Evolutionary conservation across 2,329 filamentous ascomycete genomes (phyloP).

Genomic region (Claviceps monticola): DNA sequence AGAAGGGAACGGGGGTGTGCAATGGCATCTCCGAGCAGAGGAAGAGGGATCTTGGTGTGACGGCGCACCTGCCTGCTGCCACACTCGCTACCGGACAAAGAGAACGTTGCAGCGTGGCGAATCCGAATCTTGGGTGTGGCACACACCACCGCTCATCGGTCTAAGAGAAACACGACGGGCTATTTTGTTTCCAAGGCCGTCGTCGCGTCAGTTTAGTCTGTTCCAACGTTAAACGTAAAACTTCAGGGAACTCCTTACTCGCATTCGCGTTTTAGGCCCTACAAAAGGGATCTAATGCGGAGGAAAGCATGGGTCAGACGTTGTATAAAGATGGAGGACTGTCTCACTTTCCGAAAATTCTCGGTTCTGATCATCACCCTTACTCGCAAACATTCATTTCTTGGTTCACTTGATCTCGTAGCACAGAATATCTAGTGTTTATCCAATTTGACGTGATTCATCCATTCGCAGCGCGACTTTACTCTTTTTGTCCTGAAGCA

Average conservation of each 20-base stretch:
- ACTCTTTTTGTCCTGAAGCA: not conserved
- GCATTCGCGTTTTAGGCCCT: not conserved
- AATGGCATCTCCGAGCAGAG: not conserved
- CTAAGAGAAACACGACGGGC: not conserved
- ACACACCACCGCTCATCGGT: not conserved
- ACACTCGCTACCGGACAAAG: not conserved
- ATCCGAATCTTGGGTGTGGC: not conserved
- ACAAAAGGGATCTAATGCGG: not conserved
- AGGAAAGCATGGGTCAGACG: not conserved
- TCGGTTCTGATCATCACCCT: not conserved
- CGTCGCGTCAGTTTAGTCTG: not conserved
- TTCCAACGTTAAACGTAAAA: not conserved
- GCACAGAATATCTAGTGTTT: not conserved
- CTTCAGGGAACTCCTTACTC: not conserved
- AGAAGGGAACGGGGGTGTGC: not conserved
- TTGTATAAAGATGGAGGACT: conserved; percentile 1
- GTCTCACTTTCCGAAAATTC: not conserved
- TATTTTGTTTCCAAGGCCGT: not conserved
- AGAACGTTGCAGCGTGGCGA: conserved; percentile 3
- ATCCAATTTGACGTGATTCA: not conserved
- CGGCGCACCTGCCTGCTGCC: not conserved
- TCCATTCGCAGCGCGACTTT: not conserved
- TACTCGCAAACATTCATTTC: not conserved
- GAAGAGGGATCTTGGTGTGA: not conserved
- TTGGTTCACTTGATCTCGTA: not conserved